These are phyloP conservation scores for Paraphaeosphaeria sporulosa DNA, from an alignment of 2,329 filamentous ascomycete species.

Conservation along the genomic window DNA sequence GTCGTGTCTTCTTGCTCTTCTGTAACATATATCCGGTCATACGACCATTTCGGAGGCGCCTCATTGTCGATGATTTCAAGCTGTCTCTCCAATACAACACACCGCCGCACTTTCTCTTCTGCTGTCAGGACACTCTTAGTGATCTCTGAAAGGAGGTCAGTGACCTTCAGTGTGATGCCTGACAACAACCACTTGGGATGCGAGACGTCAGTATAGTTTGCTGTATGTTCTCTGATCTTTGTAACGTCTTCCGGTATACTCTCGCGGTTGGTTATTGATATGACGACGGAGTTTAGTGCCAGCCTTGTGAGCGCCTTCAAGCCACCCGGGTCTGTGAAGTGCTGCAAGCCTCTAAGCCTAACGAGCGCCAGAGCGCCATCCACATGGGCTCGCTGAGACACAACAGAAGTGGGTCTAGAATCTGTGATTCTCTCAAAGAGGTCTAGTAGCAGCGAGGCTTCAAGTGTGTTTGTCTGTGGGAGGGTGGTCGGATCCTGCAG, in stretches of 20 bases:
- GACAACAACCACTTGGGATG: constrained; percentile 44
- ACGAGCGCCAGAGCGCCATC: constrained; percentile 35
- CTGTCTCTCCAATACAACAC: constrained; percentile 32
- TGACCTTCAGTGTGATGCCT: constrained; percentile 36
- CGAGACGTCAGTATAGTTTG: constrained; percentile 27
- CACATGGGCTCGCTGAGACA: constrained; percentile 29
- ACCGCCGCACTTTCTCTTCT: constrained; percentile 24
- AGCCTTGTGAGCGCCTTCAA: constrained; percentile 29
- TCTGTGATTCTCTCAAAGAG: constrained; percentile 39
- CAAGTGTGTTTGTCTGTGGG: constrained; percentile 25
- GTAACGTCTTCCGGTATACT: constrained; percentile 28
- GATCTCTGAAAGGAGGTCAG: constrained; percentile 30
- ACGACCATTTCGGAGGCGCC: constrained; percentile 26
- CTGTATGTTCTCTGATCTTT: constrained; percentile 31
- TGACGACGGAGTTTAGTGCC: constrained; percentile 39
- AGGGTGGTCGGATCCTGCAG: constrained; percentile 25
- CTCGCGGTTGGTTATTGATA: constrained; percentile 31
- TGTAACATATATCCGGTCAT: constrained; percentile 18
- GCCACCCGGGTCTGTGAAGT: constrained; percentile 21
- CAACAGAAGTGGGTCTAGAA: constrained; percentile 12
- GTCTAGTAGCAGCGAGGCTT: constrained; percentile 33
- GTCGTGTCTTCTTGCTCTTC: constrained; percentile 7
- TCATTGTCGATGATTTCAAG: constrained; percentile 30
- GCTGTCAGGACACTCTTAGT: constrained; percentile 18
- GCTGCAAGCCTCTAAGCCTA: constrained; percentile 29